Percentiles rank a stretch among this genome's conserved stretches.
These are phyloP conservation scores for Aegilops tauschii DNA, from an alignment of 176 grass and related monocot species.

Conservation along the genomic window DNA sequence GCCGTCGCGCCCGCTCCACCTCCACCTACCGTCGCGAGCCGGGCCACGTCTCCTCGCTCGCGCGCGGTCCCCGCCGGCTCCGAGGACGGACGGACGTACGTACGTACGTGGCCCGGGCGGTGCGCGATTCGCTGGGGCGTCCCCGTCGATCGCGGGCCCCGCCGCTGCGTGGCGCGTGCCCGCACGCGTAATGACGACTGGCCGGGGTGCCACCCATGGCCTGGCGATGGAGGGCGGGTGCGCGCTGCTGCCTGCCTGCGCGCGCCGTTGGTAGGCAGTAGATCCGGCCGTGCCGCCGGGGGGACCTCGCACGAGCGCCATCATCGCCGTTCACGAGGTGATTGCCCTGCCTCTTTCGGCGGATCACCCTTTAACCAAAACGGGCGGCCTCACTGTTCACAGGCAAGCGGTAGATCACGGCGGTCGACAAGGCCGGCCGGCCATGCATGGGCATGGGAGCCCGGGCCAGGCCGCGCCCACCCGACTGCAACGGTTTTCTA, in stretches of 20 bases:
- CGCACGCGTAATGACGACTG: not conserved
- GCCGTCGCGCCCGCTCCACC: not conserved
- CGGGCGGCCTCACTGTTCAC: not conserved
- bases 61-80: not conserved
- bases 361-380: not conserved
- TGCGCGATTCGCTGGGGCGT: not conserved
- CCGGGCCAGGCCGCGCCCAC: too few species aligned
- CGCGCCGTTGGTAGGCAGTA: too few species aligned
- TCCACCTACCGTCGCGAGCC: slow-evolving; percentile 2
- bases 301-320: not conserved
- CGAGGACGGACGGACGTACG: not conserved
- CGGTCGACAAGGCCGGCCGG: too few species aligned
- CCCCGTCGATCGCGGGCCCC: not conserved
- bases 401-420: too few species aligned
- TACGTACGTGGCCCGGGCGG: slow-evolving; percentile 17
- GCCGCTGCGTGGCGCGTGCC: not conserved
- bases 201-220: too few species aligned
- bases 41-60: not conserved
- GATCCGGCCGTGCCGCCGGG: not conserved
- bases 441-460: too few species aligned
- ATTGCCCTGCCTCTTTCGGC: not conserved
- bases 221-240: not conserved
- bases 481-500: too few species aligned
- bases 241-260: too few species aligned
- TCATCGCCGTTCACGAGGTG: not conserved